Base-by-base conservation (phyloP, 495 filamentous ascomycete species). In the Letharia lupina region DNA sequence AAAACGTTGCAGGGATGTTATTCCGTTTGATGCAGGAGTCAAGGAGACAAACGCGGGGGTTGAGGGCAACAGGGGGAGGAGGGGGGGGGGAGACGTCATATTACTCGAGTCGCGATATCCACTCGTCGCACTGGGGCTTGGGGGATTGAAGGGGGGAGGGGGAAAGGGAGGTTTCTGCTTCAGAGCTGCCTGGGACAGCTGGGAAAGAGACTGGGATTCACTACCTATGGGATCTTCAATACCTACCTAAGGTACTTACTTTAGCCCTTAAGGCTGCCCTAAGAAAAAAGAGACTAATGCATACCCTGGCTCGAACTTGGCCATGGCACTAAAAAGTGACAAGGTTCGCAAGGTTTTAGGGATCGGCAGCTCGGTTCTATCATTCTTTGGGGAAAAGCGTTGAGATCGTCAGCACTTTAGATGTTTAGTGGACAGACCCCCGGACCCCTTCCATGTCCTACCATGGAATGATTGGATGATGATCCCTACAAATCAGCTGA, bases 281-380 rank as follows among this genome's bases (percentile, higher is more conserved):
- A 47, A 15, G 2, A 16, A 20, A 56, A 42, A 42, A 0, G 2
- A 42, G 11, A 42, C 40, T 42, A 42, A 42, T 42, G 15, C 18
- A 18, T 28, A 28, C 23, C 23, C 23, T 28, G 23, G 23, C 23
- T 28, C 1, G 23, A 28, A 28, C 23, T 28, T 28, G 23, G 23
- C 23, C 23, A 28, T 0, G 23, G 1, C 23, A 28, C 23, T 28
- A 28, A 28, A 23, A 52, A 52, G 48, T 2, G 10, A 52, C 41
- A 45, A 45, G 44, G 44, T 45, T 45, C 18, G 2, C 8, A 28
- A 4, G 28, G 50, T 15, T 33, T 33, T 3, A 56, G 52, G 5
- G 68, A 69, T 69, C 68, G 68, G 64, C 63, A 69, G 37, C 50
- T 66, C 67, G 67, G 58, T 61, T 50, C 33, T 15, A 15, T 44